A percentile compares a stretch with the other conserved stretches of the same genome.
Conservation (phyloP, 495 filamentous ascomycete genomes). For the Cercophora sp. region DNA sequence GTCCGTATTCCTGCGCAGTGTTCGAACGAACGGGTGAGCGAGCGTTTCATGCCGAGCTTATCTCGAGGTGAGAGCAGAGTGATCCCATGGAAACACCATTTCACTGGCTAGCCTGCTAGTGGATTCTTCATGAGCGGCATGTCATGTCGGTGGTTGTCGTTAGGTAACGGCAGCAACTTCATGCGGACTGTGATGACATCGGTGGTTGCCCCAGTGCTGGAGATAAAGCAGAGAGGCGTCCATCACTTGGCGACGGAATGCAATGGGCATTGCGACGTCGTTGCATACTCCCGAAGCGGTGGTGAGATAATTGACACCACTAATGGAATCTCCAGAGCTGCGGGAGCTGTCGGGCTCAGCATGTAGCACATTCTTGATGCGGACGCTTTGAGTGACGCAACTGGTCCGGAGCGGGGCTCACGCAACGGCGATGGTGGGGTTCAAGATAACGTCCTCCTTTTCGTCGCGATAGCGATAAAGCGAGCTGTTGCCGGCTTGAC, state of each 20-base stretch:
- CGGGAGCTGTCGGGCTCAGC: too few species aligned
- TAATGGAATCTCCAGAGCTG: constrained; percentile 19
- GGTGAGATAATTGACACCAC: constrained; percentile 15
- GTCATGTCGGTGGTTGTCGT: constrained; percentile 13
- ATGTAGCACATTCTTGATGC: background rate
- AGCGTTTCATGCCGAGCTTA: background rate
- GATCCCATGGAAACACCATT: too few species aligned
- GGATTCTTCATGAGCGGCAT: too few species aligned
- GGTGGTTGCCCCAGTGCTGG: constrained; percentile 13
- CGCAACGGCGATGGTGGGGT: constrained; percentile 13
- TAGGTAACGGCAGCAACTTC: constrained; percentile 15
- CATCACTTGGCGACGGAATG: background rate
- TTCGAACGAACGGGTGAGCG: too few species aligned
- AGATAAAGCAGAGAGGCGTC: constrained; percentile 19
- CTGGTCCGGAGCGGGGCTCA: constrained; percentile 10
- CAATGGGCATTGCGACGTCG: constrained; percentile 2
- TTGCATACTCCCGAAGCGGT: background rate
- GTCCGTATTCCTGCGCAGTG: constrained; percentile 1
- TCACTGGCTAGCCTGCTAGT: too few species aligned
- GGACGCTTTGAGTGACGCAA: constrained; percentile 15
- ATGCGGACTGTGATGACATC: constrained; percentile 3
- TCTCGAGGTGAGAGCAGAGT: constrained; percentile 1
- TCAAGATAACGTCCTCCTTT: constrained; percentile 13
- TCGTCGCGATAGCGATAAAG: background rate
- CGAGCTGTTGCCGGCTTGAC: too few species aligned